These are phyloP conservation scores for Plasmodium ovale DNA, from an alignment of 169 alveolate genomes.

Conservation along the genomic window DNA sequence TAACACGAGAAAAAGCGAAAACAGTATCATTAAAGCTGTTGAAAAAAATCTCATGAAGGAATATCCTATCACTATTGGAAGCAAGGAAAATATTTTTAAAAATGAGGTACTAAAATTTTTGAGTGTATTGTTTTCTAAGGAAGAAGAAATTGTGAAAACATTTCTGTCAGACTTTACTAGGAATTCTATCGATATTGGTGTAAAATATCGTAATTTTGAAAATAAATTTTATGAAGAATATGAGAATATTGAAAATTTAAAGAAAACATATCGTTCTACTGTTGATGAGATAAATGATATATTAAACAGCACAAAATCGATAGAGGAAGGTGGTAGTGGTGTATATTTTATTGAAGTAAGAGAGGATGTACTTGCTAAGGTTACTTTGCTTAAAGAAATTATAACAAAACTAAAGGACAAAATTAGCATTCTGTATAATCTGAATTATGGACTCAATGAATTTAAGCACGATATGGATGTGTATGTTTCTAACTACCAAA, in stretches of 20 bases:
- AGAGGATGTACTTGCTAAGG: background rate
- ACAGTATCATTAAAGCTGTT: constrained; percentile 6
- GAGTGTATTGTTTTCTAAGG: background rate
- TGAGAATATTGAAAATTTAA: constrained; percentile 16
- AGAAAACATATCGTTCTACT: background rate
- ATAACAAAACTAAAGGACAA: background rate
- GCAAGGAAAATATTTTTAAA: constrained; percentile 5
- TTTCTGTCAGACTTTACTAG: background rate
- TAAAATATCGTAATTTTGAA: constrained; percentile 8
- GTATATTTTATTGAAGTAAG: constrained; percentile 2
- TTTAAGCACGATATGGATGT: constrained; percentile 5
- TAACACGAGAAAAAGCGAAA: background rate
- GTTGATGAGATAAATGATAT: background rate
- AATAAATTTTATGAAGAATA: background rate
- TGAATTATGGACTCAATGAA: constrained; percentile 13
- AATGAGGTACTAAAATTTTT: constrained; percentile 17
- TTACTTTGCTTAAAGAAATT: background rate
- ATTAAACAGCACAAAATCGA: background rate
- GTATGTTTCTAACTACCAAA: background rate
- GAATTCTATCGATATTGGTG: constrained; percentile 6
- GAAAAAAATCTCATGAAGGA: constrained; percentile 18
- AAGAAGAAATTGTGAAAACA: background rate
- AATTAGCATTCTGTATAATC: background rate
- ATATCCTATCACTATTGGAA: background rate
- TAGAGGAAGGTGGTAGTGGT: background rate